These are phyloP conservation scores for Boeremia lycopersici DNA, from an alignment of 2,329 filamentous ascomycete genomes.

Conservation along the genomic window DNA sequence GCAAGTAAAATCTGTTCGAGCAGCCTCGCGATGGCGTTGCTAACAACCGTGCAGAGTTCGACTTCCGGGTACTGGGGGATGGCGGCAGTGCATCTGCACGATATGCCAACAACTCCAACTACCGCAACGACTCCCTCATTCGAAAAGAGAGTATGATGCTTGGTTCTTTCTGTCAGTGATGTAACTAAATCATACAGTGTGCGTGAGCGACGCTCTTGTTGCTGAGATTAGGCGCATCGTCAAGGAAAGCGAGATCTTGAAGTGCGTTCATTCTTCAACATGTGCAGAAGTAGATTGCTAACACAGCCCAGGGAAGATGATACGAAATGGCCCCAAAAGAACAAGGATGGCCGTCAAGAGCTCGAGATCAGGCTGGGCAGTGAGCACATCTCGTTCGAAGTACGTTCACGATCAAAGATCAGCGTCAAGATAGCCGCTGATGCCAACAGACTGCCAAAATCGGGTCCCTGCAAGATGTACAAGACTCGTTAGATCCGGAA, in stretches of 20 bases:
- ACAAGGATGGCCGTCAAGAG: conserved; percentile 97
- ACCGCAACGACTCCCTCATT: conserved; percentile 97
- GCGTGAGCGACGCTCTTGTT: conserved; percentile 87
- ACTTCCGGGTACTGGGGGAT: conserved; percentile 90
- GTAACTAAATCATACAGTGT: conserved; percentile 68
- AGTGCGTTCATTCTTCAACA: conserved; percentile 61
- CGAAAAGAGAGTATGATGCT: conserved; percentile 89
- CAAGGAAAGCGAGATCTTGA: conserved; percentile 95
- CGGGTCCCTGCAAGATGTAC: conserved; percentile 93
- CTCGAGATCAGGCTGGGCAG: conserved; percentile 91
- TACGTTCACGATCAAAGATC: conserved; percentile 44
- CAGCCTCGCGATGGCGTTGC: neutral
- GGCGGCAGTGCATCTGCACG: conserved; percentile 90
- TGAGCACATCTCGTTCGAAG: conserved; percentile 98
- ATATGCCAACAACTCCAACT: conserved; percentile 99
- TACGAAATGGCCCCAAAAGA: conserved; percentile 98
- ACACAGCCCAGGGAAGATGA: conserved; percentile 81
- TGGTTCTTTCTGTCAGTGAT: neutral
- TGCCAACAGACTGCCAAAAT: conserved; percentile 87
- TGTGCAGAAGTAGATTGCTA: neutral
- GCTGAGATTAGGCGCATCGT: conserved; percentile 97
- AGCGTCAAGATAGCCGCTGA: conserved; percentile 27
- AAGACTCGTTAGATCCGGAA: conserved; percentile 93
- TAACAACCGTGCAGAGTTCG: conserved; percentile 74
- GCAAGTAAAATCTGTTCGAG: conserved; percentile 55